Evolutionary conservation across 73 alveolate genomes (phyloP).

Genomic region (Stentor coeruleus): DNA sequence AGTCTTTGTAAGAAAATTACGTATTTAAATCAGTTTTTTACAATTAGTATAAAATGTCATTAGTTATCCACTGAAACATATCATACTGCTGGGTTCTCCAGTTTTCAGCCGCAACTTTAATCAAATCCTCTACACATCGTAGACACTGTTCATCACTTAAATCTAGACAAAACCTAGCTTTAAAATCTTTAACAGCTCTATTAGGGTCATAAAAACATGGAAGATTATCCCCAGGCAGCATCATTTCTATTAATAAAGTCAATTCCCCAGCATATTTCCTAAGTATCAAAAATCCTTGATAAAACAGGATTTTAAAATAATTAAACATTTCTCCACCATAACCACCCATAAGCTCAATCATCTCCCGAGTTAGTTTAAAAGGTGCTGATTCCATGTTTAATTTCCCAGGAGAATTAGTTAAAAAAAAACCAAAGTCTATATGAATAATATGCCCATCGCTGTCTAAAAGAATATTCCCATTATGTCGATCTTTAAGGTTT

Average conservation of each 20-base stretch:
- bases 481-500: constrained; percentile 95
- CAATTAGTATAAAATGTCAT: constrained; percentile 45
- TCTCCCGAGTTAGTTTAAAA: constrained; percentile 92
- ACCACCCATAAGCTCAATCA: constrained; percentile 95
- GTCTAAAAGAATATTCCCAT: constrained; percentile 92
- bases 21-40: too few relatives aligned
- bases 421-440: constrained; percentile 93
- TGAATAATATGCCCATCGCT: constrained; percentile 93
- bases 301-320: constrained; percentile 36
- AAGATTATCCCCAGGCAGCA: constrained; percentile 81
- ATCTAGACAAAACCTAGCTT: constrained; percentile 77
- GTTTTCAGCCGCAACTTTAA: constrained; percentile 43
- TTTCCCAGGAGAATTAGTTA: constrained; percentile 89
- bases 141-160: constrained; percentile 46
- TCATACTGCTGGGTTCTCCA: constrained; percentile 81
- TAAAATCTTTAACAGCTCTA: constrained; percentile 70
- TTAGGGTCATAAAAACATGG: constrained; percentile 93
- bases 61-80: constrained; percentile 53
- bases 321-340: constrained; percentile 40
- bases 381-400: constrained; percentile 96
- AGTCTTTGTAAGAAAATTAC: too few relatives aligned
- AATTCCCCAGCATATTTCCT: constrained; percentile 75
- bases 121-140: constrained; percentile 47
- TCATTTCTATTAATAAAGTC: constrained; percentile 91
- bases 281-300: constrained; percentile 38